Base-by-base conservation (phyloP, 208 protist species). In the Crithidia brevicula region DNA sequence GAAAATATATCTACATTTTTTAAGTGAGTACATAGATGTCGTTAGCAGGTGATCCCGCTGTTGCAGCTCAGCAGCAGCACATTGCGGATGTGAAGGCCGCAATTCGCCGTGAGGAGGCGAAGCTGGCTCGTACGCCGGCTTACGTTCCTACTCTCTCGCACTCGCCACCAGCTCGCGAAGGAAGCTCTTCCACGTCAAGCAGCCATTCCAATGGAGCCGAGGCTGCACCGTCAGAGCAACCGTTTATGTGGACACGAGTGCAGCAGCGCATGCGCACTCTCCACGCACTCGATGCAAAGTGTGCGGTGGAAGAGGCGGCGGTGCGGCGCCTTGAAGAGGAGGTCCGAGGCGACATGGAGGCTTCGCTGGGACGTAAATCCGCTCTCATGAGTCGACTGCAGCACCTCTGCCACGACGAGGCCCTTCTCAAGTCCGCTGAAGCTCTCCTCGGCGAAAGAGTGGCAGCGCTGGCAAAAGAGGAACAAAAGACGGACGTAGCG, bases 271-370 rank as follows among this genome's bases (percentile, higher is more conserved):
- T 40, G 30, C 65, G 52, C 42, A 18, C 57, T 8, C 22, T 71
- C 13, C 42, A 62, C 53, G 54, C 65, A 0, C 46, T 20, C 45
- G 65, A 62, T 2, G 34, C 65, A 6, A 71, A 42, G 65, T 63
- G 34, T 25, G 6, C 1, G 7, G 65, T 63, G 45, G 53, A 71
- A 54, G 65, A 54, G 25, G 45, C 9, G 2, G 33, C 40, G 25
- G 65, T 57, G 3, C 65, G 23, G 3, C 43, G 31, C 18, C 42
- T 61, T 16, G 64, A 54, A 43, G n/a, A 4, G 22, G 52, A 54
- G n/a, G 52, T 27, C 11, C 51, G 43, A 20, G 23, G 6, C 6
- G 43, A 45, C 18, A 56, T 63, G 65, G 65, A 56, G 22, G 54
- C 42, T 9, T 4, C 54, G 6, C 11, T 71, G 54, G 43, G 30